A percentile compares a stretch with the other conserved stretches of the same genome.
These are phyloP conservation scores for Starmerella vitae DNA, from an alignment of 805 yeast genomes.

Conservation along the genomic window DNA sequence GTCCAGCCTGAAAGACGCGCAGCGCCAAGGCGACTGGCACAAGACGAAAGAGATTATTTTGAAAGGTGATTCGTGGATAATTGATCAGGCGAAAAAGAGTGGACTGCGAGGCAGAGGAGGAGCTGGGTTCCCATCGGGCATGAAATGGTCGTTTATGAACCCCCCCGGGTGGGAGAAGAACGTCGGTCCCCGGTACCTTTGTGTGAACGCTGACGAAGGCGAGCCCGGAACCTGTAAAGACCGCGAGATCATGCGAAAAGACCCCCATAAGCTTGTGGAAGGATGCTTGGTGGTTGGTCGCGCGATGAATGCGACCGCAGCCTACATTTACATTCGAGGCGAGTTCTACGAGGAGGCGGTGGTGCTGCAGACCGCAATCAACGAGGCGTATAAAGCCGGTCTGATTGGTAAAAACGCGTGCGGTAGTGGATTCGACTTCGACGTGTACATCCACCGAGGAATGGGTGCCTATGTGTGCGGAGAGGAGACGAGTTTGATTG, in stretches of 20 bases:
- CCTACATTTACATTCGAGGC: slow-evolving; percentile 81
- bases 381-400: slow-evolving; percentile 75
- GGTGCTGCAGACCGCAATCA: slow-evolving; percentile 62
- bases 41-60: slow-evolving; percentile 73
- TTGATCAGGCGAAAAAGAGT: slow-evolving; percentile 70
- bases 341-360: slow-evolving; percentile 77
- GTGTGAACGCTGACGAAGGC: slow-evolving; percentile 88
- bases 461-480: slow-evolving; percentile 92
- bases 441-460: slow-evolving; percentile 75
- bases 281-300: slow-evolving; percentile 85
- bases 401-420: slow-evolving; percentile 73
- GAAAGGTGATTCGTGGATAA: slow-evolving; percentile 83
- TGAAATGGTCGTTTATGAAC: slow-evolving; percentile 88
- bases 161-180: slow-evolving; percentile 94
- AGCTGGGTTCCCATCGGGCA: slow-evolving; percentile 85
- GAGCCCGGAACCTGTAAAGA: slow-evolving; percentile 93
- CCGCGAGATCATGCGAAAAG: slow-evolving; percentile 80
- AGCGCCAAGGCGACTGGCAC: slow-evolving; percentile 81
- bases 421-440: slow-evolving; percentile 75
- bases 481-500: slow-evolving; percentile 82
- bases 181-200: slow-evolving; percentile 76
- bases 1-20: slow-evolving; percentile 56
- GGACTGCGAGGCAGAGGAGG: slow-evolving; percentile 90
- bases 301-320: slow-evolving; percentile 88
- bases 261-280: slow-evolving; percentile 81